Evolutionary conservation across 306 rosid genomes (phyloP).

Genomic region (Delonix regia): DNA sequence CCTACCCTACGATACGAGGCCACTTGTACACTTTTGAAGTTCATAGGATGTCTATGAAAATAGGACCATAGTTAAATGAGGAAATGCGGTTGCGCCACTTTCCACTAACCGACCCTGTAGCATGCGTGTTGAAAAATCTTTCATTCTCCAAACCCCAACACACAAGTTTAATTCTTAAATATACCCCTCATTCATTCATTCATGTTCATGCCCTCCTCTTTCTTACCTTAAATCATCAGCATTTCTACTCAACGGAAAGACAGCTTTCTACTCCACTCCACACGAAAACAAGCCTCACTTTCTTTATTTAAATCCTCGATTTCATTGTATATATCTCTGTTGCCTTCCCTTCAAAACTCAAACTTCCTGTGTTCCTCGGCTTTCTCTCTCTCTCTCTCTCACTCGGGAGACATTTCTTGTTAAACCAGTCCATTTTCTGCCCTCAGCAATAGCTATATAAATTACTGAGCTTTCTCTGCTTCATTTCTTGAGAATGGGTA

Average conservation of each 20-base stretch:
- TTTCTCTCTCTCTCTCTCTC: constrained; percentile 26
- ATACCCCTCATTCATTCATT: background rate
- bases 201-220: no score
- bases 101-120: constrained; percentile 61
- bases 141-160: constrained; percentile 31
- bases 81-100: constrained; percentile 42
- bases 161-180: constrained; percentile 6
- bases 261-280: constrained; percentile 48
- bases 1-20: constrained; percentile 36
- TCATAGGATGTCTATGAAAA: constrained; percentile 21
- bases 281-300: constrained; percentile 47
- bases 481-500: constrained; percentile 57
- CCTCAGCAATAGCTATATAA: background rate
- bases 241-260: constrained; percentile 39
- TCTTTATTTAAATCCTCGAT: constrained; percentile 18
- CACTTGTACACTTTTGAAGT: constrained; percentile 37
- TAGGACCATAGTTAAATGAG: constrained; percentile 13
- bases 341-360: constrained; percentile 42
- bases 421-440: background rate
- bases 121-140: constrained; percentile 75
- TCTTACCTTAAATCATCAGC: constrained; percentile 27
- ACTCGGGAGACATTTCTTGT: background rate
- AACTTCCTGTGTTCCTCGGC: constrained; percentile 27
- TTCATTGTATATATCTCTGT: constrained; percentile 39
- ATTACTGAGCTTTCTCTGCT: background rate